phyloP scores from a whole-genome alignment of 2,329 filamentous ascomycete species.

The Gaeumannomyces tritici region DNA sequence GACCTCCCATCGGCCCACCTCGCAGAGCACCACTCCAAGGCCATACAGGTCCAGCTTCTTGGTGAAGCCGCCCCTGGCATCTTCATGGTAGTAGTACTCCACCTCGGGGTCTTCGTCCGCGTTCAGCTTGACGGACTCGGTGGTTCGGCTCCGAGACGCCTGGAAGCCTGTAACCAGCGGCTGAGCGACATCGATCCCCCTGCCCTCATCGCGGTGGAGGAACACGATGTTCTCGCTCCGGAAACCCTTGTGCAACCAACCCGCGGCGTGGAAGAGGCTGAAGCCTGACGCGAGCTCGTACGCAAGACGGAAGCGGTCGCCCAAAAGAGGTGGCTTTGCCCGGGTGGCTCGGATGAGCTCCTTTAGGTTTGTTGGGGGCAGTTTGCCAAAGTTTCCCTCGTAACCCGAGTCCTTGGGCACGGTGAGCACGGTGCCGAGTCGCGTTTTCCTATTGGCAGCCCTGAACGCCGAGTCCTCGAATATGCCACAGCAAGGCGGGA shows the following conservation, averaged over 20 bases:
- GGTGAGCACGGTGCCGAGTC: neutral
- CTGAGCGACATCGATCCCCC: neutral
- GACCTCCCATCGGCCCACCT: neutral
- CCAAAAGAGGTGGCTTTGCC: neutral
- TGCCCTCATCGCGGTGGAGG: neutral
- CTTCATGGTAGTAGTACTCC: neutral
- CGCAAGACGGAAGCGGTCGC: neutral
- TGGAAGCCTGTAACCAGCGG: neutral
- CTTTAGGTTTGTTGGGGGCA: neutral
- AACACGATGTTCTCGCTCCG: neutral
- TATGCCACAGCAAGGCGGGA: neutral
- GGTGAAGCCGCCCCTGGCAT: neutral
- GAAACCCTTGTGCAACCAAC: neutral
- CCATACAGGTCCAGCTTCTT: neutral
- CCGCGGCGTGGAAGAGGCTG: neutral
- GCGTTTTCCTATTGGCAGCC: neutral
- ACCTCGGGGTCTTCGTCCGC: neutral
- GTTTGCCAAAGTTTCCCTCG: neutral
- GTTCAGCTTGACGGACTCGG: neutral
- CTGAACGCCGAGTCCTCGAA: neutral
- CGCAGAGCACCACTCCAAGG: neutral
- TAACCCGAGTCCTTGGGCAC: neutral
- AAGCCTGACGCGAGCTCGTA: neutral
- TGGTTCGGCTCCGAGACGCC: neutral
- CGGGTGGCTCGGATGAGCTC: neutral